Base-by-base conservation (phyloP, 2,329 filamentous ascomycete genomes). In the Sporothrix dimorphospora region DNA sequence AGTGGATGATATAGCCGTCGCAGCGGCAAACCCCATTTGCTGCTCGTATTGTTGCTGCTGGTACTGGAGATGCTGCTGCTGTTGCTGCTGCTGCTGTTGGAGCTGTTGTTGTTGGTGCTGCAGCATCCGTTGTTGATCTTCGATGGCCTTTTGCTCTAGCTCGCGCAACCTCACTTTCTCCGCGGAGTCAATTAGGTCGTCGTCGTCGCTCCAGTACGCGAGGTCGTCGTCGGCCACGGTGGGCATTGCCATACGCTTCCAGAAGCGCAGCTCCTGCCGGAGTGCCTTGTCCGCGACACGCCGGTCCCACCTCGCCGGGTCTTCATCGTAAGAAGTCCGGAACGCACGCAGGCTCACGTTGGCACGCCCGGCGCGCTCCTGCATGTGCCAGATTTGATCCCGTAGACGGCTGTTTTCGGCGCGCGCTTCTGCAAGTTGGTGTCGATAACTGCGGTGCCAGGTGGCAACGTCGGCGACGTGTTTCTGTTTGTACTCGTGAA, bases 321-420 rank as follows among this genome's bases (percentile, higher is more conserved):
- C 84, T 75, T 89, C 87, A 75, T 89, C 86, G 76, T 88, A 86
- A 70, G 82, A 82, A 59, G 84, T 81, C 69, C 89, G 84, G 75
- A 90, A 90, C 49, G 84, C 80, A 51, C 89, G 87, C 71, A 91
- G 81, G 73, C 82, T 79, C 72, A 87, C 86, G 77, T 90, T 90
- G 27, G 88, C 89, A 14, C 81, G 82, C 63, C 83, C 83, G 30
- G 89, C 89, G 75, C 88, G 86, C 53, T 85, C 84, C 77, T 90
- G 87, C 87, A 90, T 90, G 76, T 90, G 87, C 85, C 88, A 89
- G 76, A 91, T 89, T 79, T 91, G 88, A 76, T 90, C 87, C 69
- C 89, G 87, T 69, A 91, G 83, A 1, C 85, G 84, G 73, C 84
- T 84, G 77, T 91, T 91, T 81, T 91, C 89, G 75, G 87, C 87